Conservation (phyloP, 202 grass and related monocot species). For the Bolboschoenoplectus hybrid region DNA sequence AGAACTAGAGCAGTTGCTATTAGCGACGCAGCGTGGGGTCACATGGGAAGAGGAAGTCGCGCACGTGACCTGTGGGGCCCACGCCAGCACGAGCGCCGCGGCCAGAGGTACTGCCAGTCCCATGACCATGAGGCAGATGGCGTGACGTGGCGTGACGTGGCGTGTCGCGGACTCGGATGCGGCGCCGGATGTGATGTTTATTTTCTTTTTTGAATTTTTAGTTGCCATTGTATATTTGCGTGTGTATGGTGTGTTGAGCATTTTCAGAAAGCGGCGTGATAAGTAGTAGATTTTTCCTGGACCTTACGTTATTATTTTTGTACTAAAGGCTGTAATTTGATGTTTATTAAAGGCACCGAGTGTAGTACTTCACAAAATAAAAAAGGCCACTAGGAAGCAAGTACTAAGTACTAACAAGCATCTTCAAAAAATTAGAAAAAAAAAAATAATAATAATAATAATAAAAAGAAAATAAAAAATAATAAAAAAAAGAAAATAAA, state of each 20-base stretch:
- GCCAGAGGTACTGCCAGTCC: neutral
- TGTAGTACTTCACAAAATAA: too few species aligned
- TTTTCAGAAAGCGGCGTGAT: neutral
- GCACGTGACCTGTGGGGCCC: slow-evolving; percentile 15
- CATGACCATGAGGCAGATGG: neutral
- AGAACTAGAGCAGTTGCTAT: neutral
- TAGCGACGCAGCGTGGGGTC: neutral
- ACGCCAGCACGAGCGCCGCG: slow-evolving; percentile 8
- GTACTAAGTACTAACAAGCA: too few species aligned
- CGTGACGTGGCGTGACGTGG: neutral
- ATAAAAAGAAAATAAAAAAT: too few species aligned
- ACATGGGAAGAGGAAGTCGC: neutral
- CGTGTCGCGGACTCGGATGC: neutral
- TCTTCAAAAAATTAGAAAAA: too few species aligned
- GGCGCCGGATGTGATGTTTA: neutral
- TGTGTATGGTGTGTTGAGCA: neutral
- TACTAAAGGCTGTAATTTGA: too few species aligned
- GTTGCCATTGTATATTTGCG: too few species aligned
- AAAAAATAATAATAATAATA: too few species aligned
- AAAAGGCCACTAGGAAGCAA: too few species aligned
- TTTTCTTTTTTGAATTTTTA: neutral
- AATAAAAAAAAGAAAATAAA: too few species aligned
- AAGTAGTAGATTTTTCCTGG: neutral
- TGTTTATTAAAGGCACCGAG: too few species aligned
- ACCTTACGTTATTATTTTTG: neutral